A percentile compares a stretch with the other conserved stretches of the same genome.
Conservation (phyloP, 805 yeast species). For the Lipomyces kockii region DNA sequence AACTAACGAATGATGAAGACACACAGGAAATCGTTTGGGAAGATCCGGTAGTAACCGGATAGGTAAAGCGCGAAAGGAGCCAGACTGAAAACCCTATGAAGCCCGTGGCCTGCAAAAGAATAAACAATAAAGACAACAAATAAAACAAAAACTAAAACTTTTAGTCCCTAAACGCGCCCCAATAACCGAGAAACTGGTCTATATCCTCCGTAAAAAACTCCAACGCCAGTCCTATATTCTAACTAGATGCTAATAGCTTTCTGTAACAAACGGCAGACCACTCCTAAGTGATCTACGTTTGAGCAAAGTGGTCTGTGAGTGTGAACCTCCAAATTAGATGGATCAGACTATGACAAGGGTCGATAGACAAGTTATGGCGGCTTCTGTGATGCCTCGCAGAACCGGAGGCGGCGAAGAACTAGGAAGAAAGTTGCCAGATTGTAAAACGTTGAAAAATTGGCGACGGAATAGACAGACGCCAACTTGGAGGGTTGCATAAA, state of each 20-base stretch:
- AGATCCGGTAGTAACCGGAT: slow-evolving; percentile 31
- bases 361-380: slow-evolving; percentile 40
- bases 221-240: not conserved
- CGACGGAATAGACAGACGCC: slow-evolving; percentile 24
- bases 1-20: slow-evolving; percentile 21
- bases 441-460: slow-evolving; percentile 13
- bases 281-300: not conserved
- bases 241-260: not conserved
- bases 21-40: slow-evolving; percentile 16
- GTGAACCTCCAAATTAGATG: not conserved
- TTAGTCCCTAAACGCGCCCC: not conserved
- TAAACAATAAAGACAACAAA: not conserved
- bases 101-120: not conserved
- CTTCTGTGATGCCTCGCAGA: slow-evolving; percentile 40
- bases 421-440: slow-evolving; percentile 37
- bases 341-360: not conserved
- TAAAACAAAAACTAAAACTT: not conserved
- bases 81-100: slow-evolving; percentile 20
- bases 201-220: not conserved
- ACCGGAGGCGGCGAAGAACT: slow-evolving; percentile 37
- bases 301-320: not conserved
- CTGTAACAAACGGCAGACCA: not conserved
- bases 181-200: not conserved
- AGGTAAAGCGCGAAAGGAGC: slow-evolving; percentile 13
- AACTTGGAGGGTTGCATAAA: slow-evolving; percentile 1